These are phyloP conservation scores for Suaeda aralocaspica DNA, from an alignment of 148 eudicot genomes.

Conservation along the genomic window DNA sequence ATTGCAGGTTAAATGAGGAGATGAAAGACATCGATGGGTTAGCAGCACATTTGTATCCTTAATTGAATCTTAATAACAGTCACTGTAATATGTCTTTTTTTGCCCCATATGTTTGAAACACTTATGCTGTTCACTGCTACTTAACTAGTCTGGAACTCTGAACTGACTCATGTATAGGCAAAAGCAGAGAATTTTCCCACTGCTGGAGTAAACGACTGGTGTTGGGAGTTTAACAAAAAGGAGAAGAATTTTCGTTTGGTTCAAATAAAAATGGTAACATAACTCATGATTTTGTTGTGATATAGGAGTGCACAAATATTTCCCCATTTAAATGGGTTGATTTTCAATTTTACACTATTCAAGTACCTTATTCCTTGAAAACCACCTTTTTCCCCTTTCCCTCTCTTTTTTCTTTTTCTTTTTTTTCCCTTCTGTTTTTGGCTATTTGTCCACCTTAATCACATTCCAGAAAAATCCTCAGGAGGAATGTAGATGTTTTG, in stretches of 20 bases:
- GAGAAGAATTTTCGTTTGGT: too few relatives aligned
- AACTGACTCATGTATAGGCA: neutral
- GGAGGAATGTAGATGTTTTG: constrained; percentile 69
- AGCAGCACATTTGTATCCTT: constrained; percentile 85
- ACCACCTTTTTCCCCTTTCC: neutral
- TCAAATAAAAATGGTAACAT: too few relatives aligned
- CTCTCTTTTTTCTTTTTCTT: neutral
- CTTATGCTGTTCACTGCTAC: neutral
- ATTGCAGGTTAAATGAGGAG: constrained; percentile 81
- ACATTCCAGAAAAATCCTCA: constrained; percentile 48
- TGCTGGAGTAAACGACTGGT: too few relatives aligned
- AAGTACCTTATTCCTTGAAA: constrained; percentile 4
- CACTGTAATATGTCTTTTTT: neutral
- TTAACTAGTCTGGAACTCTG: too few relatives aligned
- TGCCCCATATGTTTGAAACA: neutral
- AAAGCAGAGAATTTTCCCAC: too few relatives aligned
- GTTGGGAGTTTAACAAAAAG: too few relatives aligned
- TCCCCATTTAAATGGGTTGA: neutral
- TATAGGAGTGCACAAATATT: neutral
- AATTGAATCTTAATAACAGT: neutral
- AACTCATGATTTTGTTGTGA: neutral
- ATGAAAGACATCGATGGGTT: constrained; percentile 74
- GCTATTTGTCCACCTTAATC: constrained; percentile 39
- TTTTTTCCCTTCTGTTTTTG: neutral
- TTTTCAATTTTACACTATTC: neutral